Evolutionary conservation across 169 alveolate species (phyloP).

Genomic region (Blepharisma undulans): DNA sequence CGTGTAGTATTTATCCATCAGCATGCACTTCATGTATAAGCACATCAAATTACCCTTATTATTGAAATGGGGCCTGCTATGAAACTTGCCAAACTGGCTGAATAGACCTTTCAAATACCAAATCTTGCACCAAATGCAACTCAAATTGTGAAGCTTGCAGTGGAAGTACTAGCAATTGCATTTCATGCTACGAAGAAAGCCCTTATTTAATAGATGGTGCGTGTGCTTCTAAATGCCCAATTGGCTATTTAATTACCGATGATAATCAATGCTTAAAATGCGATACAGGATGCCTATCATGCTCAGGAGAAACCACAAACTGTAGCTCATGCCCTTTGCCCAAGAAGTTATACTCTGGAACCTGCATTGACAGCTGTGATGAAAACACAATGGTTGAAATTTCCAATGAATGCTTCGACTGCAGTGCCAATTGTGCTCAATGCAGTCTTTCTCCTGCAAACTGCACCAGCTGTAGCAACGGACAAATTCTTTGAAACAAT

Average conservation of each 20-base stretch:
- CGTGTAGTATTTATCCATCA: background rate
- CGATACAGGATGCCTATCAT: background rate
- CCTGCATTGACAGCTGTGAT: background rate
- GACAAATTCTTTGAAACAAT: background rate
- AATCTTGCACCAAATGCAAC: background rate
- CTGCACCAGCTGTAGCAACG: background rate
- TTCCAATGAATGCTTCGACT: background rate
- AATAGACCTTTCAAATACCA: background rate
- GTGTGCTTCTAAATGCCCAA: background rate
- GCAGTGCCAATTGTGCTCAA: background rate
- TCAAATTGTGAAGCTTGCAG: background rate
- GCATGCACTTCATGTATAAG: slow-evolving; percentile 15
- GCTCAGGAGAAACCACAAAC: background rate
- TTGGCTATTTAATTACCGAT: background rate
- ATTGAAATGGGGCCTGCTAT: slow-evolving; percentile 9
- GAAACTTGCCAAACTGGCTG: slow-evolving; percentile 29
- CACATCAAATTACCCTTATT: background rate
- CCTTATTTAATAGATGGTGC: background rate
- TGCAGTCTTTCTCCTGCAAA: background rate
- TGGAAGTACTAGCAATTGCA: background rate
- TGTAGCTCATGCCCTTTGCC: background rate
- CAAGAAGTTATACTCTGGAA: background rate
- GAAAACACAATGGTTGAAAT: background rate
- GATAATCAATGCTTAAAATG: background rate
- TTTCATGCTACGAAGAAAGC: background rate